Evolutionary conservation across 805 yeast species (phyloP).

Genomic region (Yarrowia deformans): DNA sequence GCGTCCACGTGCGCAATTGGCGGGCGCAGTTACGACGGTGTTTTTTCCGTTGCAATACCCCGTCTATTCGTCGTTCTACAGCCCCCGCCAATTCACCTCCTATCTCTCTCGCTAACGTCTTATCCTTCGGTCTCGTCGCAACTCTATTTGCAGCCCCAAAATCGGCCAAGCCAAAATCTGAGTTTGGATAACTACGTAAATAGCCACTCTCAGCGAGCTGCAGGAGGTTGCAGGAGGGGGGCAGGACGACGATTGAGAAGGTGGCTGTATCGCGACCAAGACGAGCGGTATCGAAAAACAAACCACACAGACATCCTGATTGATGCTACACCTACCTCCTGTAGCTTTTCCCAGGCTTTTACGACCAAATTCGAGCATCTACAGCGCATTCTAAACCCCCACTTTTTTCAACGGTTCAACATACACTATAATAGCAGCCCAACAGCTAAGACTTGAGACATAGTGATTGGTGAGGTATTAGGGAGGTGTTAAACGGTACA

Average conservation of each 20-base stretch:
- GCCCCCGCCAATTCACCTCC: background rate
- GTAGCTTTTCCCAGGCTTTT: too few relatives aligned
- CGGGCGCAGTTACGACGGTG: background rate
- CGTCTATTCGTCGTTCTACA: too few relatives aligned
- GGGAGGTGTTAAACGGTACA: background rate
- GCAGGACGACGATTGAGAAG: too few relatives aligned
- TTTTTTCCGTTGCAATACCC: background rate
- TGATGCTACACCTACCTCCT: too few relatives aligned
- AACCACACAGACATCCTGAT: too few relatives aligned
- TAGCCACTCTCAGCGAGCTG: background rate
- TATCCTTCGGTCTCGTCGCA: slow-evolving; percentile 32
- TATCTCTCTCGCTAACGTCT: slow-evolving; percentile 23
- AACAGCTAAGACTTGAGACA: background rate
- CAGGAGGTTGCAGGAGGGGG: background rate
- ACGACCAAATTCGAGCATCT: too few relatives aligned
- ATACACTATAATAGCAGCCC: slow-evolving; percentile 8
- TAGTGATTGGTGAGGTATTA: too few relatives aligned
- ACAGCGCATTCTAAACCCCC: too few relatives aligned
- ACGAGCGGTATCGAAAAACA: too few relatives aligned
- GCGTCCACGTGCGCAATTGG: background rate
- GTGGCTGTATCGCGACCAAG: too few relatives aligned
- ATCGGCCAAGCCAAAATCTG: background rate
- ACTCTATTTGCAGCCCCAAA: background rate
- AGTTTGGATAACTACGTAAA: background rate
- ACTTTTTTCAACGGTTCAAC: too few relatives aligned